These are phyloP conservation scores for Podospora conica DNA, from an alignment of 495 filamentous ascomycete species.

Conservation along the genomic window DNA sequence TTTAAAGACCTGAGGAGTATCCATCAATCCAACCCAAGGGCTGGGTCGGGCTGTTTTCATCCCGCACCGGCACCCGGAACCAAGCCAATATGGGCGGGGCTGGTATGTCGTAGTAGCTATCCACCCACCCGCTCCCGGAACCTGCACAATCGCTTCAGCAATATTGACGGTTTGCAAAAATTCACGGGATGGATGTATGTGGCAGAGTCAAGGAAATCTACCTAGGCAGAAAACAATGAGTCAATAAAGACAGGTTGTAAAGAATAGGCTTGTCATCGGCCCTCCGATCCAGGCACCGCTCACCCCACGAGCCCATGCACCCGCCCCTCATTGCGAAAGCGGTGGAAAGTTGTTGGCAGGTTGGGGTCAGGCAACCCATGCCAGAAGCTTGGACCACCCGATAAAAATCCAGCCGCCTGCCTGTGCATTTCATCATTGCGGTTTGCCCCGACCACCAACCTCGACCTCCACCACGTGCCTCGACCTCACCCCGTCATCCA, in stretches of 20 bases:
- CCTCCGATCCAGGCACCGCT: neutral
- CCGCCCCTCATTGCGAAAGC: neutral
- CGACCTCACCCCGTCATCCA: constrained; percentile 11
- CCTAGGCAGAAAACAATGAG: neutral
- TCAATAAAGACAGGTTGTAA: neutral
- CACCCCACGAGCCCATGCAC: constrained; percentile 1
- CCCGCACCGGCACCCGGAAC: neutral
- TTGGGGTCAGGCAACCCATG: constrained; percentile 3
- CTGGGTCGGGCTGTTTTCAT: neutral
- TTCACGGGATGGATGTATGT: neutral
- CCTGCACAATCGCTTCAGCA: neutral
- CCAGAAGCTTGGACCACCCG: constrained; percentile 27
- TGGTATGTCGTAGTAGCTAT: neutral
- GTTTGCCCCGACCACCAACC: constrained; percentile 19
- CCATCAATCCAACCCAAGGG: neutral
- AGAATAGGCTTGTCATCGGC: neutral
- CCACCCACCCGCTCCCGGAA: neutral
- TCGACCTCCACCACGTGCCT: constrained; percentile 23
- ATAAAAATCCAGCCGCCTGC: constrained; percentile 22
- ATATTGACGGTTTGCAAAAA: neutral
- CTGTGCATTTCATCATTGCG: constrained; percentile 24
- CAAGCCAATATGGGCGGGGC: neutral
- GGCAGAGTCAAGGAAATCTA: neutral
- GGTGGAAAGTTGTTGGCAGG: neutral
- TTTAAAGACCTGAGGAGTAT: too few relatives aligned